phyloP scores from a whole-genome alignment of 768 basidiomycete genomes.

The Amanita muscaria region DNA sequence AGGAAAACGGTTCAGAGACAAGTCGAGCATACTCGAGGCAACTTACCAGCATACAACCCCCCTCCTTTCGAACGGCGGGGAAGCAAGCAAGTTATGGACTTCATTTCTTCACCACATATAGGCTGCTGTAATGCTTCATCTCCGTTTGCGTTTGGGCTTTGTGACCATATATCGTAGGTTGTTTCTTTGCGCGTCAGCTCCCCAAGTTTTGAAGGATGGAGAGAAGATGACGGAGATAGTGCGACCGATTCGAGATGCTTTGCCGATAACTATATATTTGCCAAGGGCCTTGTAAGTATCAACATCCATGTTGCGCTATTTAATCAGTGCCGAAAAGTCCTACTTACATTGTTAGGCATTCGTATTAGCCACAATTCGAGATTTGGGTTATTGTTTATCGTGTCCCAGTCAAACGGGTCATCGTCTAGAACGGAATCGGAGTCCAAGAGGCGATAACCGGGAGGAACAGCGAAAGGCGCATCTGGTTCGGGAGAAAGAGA shows the following conservation, averaged over 20 bases:
- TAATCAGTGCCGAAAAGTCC: background rate
- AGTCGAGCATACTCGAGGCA: background rate
- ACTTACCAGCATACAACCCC: slow-evolving; percentile 47
- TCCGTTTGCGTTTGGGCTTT: slow-evolving; percentile 11
- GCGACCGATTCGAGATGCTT: slow-evolving; percentile 50
- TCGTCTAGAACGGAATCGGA: slow-evolving; percentile 28
- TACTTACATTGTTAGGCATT: slow-evolving; percentile 55
- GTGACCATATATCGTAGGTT: slow-evolving; percentile 58
- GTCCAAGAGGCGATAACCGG: slow-evolving; percentile 29
- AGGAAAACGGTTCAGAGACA: background rate
- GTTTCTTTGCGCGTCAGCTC: slow-evolving; percentile 43
- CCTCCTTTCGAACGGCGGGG: slow-evolving; percentile 56
- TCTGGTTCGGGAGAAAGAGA: slow-evolving; percentile 27
- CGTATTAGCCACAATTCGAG: slow-evolving; percentile 66
- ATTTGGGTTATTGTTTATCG: slow-evolving; percentile 44
- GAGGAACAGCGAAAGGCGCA: slow-evolving; percentile 56
- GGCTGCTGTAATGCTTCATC: slow-evolving; percentile 23
- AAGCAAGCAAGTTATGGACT: slow-evolving; percentile 49
- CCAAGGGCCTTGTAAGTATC: background rate
- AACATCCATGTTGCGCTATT: background rate
- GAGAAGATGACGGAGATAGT: slow-evolving; percentile 29
- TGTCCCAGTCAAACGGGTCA: slow-evolving; percentile 62
- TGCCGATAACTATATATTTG: slow-evolving; percentile 44
- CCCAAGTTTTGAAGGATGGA: slow-evolving; percentile 34
- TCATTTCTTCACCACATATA: slow-evolving; percentile 56